Base-by-base conservation (phyloP, 2,329 filamentous ascomycete species). In the Colletotrichum graminicola region DNA sequence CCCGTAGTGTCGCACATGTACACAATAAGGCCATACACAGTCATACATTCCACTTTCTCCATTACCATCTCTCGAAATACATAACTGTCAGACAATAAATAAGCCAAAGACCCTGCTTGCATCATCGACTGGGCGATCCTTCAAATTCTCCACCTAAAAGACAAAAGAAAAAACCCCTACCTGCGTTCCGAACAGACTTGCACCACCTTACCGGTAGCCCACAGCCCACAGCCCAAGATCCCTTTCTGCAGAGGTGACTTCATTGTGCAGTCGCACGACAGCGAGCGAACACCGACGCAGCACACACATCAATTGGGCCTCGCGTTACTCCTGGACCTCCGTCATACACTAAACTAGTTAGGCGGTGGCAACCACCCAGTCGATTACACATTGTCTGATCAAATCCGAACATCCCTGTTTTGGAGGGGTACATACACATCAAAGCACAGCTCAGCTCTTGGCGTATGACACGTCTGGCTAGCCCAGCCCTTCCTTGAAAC, bases 341-440 rank as follows among this genome's bases (percentile, higher is more conserved):
- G 60, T 62, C 60, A 62, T 41, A 62, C 14, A 29, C 21, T 36
- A 45, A 11, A 26, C 8, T 18, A 12, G 4, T 3, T 67, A 62
- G 52, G 32, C 32, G 43, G 63, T 71, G 67, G 63, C 64, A 57
- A 59, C 57, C 65, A 71, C 29, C 63, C 39, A 61, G 29, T 51
- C 59, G 8, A 67, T 68, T 67, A 61, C 69, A 69, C 69, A 72
- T 71, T n/a, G 57, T 60, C 65, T 60, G 59, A 64, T 32, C 52
- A 67, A 36, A 29, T 43, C 65, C 45, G 59, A 64, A 26, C 54
- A 72, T 64, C 69, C 69, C 69, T 72, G 68, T 49, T 67, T 56
- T 16, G 26, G 55, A 34, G 39, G 45, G 61, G 51, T n/a, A n/a
- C n/a, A 12, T 14, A 41, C 49, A 23, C 4, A 14, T 32, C 39